phyloP scores from a whole-genome alignment of 495 filamentous ascomycete genomes.

The Apiosordaria backusii region DNA sequence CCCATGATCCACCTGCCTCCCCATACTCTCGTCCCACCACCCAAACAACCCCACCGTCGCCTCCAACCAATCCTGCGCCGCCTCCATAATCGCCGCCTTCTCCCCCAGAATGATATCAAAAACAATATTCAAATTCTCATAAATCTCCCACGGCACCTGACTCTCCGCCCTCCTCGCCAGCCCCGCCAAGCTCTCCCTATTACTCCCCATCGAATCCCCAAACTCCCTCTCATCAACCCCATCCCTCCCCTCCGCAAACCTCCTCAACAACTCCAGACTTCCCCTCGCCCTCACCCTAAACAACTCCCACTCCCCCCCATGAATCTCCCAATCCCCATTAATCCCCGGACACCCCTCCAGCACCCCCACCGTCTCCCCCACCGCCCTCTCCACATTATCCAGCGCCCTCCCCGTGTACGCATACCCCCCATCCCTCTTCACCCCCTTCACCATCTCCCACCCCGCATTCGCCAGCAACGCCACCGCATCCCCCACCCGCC shows the following conservation, averaged over 20 bases:
- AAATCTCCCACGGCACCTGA: slow-evolving; percentile 80
- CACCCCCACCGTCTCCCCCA: slow-evolving; percentile 59
- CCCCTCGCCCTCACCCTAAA: slow-evolving; percentile 68
- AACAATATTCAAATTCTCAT: slow-evolving; percentile 68
- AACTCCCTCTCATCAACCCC: slow-evolving; percentile 36
- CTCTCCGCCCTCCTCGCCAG: slow-evolving; percentile 73
- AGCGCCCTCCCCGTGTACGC: slow-evolving; percentile 71
- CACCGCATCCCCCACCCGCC: slow-evolving; percentile 60
- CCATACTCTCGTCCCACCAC: slow-evolving; percentile 77
- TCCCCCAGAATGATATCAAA: slow-evolving; percentile 75
- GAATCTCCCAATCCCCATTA: slow-evolving; percentile 70
- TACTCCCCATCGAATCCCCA: slow-evolving; percentile 34
- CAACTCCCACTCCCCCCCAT: slow-evolving; percentile 68
- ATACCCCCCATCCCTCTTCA: slow-evolving; percentile 50
- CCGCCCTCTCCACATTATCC: slow-evolving; percentile 64
- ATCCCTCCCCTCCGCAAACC: slow-evolving; percentile 70
- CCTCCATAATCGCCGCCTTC: slow-evolving; percentile 61
- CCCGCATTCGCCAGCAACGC: slow-evolving; percentile 64
- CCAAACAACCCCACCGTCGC: slow-evolving; percentile 72
- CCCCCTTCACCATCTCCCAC: slow-evolving; percentile 67
- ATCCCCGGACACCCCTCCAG: slow-evolving; percentile 68
- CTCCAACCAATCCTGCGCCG: slow-evolving; percentile 81
- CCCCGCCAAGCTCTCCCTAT: slow-evolving; percentile 42
- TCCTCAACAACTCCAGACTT: slow-evolving; percentile 62
- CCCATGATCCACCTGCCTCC: slow-evolving; percentile 39